These are phyloP conservation scores for Rhodotorula sp. DNA, from an alignment of 1,284 basidiomycete species.

Conservation along the genomic window DNA sequence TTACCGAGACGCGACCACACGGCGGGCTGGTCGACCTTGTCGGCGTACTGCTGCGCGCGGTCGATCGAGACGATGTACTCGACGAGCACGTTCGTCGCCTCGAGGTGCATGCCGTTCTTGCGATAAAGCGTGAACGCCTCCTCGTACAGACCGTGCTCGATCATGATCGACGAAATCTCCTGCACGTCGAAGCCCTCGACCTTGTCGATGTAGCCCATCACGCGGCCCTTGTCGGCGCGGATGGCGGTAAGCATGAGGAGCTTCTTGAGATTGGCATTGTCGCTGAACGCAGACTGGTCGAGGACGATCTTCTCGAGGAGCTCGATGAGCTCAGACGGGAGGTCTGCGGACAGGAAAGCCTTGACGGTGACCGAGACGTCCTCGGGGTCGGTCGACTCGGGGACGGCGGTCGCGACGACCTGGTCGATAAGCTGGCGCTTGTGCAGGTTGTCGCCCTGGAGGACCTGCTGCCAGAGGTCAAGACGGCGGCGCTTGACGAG, in stretches of 20 bases:
- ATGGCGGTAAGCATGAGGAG: constrained; percentile 93
- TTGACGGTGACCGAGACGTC: constrained; percentile 99
- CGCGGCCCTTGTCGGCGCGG: constrained; percentile 97
- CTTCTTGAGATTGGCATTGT: constrained; percentile 94
- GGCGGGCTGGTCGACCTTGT: constrained; percentile 93
- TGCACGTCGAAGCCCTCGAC: constrained; percentile 90
- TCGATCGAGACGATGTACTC: constrained; percentile 98
- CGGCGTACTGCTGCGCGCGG: constrained; percentile 92
- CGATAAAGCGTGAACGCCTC: constrained; percentile 96
- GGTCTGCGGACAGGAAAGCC: constrained; percentile 94
- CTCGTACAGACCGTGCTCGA: constrained; percentile 92
- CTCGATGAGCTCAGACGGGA: constrained; percentile 96
- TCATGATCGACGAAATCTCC: constrained; percentile 96
- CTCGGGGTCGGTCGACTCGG: constrained; percentile 96
- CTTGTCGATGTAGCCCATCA: constrained; percentile 97
- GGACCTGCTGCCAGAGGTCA: constrained; percentile 95
- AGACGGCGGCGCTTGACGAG: constrained; percentile 93
- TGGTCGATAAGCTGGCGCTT: constrained; percentile 94
- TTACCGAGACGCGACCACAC: constrained; percentile 98
- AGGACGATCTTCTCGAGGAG: constrained; percentile 98
- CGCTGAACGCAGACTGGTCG: constrained; percentile 94
- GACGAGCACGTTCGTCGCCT: constrained; percentile 96
- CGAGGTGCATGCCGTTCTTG: constrained; percentile 88
- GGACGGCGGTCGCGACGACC: constrained; percentile 89
- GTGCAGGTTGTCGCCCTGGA: constrained; percentile 84